These are phyloP conservation scores for Hirschfeldia incana DNA, from an alignment of 345 rosid species.

Conservation along the genomic window DNA sequence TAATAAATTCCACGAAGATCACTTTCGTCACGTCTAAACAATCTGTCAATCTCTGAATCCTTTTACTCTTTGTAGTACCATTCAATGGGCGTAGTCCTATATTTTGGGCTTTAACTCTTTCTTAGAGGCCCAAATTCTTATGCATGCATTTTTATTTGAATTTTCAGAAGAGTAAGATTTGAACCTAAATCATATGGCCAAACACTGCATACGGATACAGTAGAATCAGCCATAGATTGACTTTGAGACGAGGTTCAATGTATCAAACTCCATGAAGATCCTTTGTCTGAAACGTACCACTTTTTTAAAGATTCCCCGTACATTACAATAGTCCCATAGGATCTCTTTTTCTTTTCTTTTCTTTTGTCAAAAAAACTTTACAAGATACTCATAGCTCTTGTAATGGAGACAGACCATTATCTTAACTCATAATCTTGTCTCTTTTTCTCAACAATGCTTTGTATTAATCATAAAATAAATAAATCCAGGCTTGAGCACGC, in stretches of 20 bases:
- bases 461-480: background rate
- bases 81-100: background rate
- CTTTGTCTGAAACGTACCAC: slow-evolving; percentile 22
- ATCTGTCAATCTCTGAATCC: background rate
- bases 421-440: slow-evolving; percentile 16
- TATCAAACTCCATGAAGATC: slow-evolving; percentile 24
- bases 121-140: background rate
- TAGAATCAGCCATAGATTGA: too few species aligned
- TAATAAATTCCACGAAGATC: slow-evolving; percentile 14
- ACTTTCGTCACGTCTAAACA: too few species aligned
- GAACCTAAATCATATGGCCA: too few species aligned
- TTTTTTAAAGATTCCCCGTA: slow-evolving; percentile 18
- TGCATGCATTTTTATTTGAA: background rate
- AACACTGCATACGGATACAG: too few species aligned
- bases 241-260: slow-evolving; percentile 30
- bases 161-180: too few species aligned
- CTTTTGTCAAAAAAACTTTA: background rate
- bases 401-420: background rate
- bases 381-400: background rate
- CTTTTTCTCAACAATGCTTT: slow-evolving; percentile 1
- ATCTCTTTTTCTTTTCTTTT: background rate
- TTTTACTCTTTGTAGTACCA: background rate
- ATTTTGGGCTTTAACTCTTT: background rate
- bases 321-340: slow-evolving; percentile 1
- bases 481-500: background rate